These are phyloP conservation scores for Serendipita sp. DNA, from an alignment of 768 basidiomycete genomes.

Conservation along the genomic window DNA sequence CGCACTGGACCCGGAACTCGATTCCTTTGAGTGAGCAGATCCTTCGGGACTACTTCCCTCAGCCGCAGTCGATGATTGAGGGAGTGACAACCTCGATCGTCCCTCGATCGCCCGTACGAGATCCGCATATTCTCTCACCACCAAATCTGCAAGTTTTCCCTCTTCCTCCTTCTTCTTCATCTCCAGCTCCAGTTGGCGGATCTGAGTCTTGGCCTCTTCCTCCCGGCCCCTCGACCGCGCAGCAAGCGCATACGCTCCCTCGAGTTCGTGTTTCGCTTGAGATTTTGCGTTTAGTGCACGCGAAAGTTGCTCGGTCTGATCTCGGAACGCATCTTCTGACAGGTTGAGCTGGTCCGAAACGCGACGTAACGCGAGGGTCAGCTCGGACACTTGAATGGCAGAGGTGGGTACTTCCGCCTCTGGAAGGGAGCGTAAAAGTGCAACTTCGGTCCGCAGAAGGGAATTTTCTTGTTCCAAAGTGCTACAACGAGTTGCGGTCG, in stretches of 20 bases:
- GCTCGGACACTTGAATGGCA: conserved; percentile 30
- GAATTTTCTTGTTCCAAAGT: conserved; percentile 46
- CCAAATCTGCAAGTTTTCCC: conserved; percentile 41
- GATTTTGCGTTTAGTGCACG: conserved; percentile 28
- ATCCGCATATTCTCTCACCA: conserved; percentile 58
- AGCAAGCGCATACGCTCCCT: conserved; percentile 40
- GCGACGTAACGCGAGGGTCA: conserved; percentile 52
- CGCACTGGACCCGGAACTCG: not conserved
- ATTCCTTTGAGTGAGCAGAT: conserved; percentile 11
- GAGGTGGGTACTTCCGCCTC: conserved; percentile 23
- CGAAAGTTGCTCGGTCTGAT: conserved; percentile 34
- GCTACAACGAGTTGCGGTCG: conserved; percentile 19
- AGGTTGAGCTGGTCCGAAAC: conserved; percentile 51
- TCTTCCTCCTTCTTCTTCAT: conserved; percentile 37
- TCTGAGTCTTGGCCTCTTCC: conserved; percentile 38
- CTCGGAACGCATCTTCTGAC: conserved; percentile 40
- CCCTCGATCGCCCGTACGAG: conserved; percentile 53
- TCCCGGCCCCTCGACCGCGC: conserved; percentile 38
- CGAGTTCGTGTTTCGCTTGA: conserved; percentile 28
- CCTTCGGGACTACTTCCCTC: not conserved
- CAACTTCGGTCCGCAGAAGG: conserved; percentile 38
- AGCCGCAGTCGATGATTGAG: not conserved
- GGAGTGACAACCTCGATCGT: conserved; percentile 18
- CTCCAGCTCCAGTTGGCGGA: conserved; percentile 29
- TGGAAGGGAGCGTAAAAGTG: conserved; percentile 37